Base-by-base conservation (phyloP, 495 filamentous ascomycete species). In the Penicillium coffeae region DNA sequence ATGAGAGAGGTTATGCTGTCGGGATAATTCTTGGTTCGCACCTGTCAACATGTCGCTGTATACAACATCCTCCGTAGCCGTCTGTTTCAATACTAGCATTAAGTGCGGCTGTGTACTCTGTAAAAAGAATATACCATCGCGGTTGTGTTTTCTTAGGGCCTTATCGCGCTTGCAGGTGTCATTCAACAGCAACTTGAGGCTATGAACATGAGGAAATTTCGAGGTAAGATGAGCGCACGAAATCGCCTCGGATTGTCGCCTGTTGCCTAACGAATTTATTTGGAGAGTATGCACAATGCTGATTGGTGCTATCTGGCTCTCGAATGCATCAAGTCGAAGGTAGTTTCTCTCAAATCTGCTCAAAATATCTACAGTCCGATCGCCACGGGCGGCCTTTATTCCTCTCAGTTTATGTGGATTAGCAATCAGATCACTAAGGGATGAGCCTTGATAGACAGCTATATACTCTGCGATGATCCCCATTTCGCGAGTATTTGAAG, bases 261-360 rank as follows among this genome's bases (percentile, higher is more conserved):
- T 37, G 12, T 37, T 34, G 4, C 18, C 3, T 46, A 38, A 37
- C 10, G 18, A 30, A 30, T 46, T 34, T 37, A 15, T 37, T 46
- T 3, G 21, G 32, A 46, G 33, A 36, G 33, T 46, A 22, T 46
- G 32, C 43, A 46, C 18, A 46, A 38, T 38, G 2, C 30, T 13
- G 16, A 37, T n/a, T n/a, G n/a, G 3, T 16, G 0, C 42, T 34
- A 36, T 10, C 42, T 45, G 30, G 30, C 33, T 46, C 43, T 46
- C 32, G 10, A 46, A 46, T 46, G 8, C 43, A 46, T 46, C 33
- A 46, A 46, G 18, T 2, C 43, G 43, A 46, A 46, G 43, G 12
- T 46, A 37, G 32, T 45, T 35, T 35, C n/a, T 45, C 42, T 45
- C 42, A 45, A 45, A 45, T 36, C 42, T 45, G 42, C 42, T 45